phyloP scores from a whole-genome alignment of 2,329 filamentous ascomycete genomes.

The Xylariaceae sp. region DNA sequence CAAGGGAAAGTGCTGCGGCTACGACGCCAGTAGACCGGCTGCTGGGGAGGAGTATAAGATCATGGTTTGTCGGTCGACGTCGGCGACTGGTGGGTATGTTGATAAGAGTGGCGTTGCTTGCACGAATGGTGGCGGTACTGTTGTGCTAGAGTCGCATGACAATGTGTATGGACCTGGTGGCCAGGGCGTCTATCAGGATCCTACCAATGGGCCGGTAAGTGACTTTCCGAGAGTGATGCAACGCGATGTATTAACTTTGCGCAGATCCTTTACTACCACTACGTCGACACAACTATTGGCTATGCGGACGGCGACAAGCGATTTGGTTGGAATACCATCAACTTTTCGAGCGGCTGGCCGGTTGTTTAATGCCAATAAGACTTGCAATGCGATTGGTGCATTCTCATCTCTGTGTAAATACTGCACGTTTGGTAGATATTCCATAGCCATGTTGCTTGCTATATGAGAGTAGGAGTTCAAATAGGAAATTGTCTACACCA shows the following conservation, averaged over 20 bases:
- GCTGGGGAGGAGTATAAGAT: constrained; percentile 67
- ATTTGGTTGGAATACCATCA: constrained; percentile 59
- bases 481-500: too few species aligned
- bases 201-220: constrained; percentile 39
- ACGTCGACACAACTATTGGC: constrained; percentile 46
- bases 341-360: constrained; percentile 58
- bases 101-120: constrained; percentile 36
- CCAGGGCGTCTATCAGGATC: constrained; percentile 53
- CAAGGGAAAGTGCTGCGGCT: constrained; percentile 64
- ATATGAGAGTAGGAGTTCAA: too few species aligned
- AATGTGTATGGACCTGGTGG: constrained; percentile 71
- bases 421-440: neutral
- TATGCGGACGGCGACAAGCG: constrained; percentile 51
- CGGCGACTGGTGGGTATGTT: constrained; percentile 56
- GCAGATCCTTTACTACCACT: constrained; percentile 55
- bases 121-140: constrained; percentile 58
- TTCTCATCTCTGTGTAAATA: too few species aligned
- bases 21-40: constrained; percentile 56
- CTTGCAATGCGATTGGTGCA: neutral
- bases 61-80: constrained; percentile 62
- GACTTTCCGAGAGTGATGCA: neutral
- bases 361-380: constrained; percentile 31
- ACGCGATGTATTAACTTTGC: neutral
- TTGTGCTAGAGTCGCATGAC: constrained; percentile 65
- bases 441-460: too few species aligned